Conservation (phyloP, 805 yeast species). For the Nakazawaea peltata region DNA sequence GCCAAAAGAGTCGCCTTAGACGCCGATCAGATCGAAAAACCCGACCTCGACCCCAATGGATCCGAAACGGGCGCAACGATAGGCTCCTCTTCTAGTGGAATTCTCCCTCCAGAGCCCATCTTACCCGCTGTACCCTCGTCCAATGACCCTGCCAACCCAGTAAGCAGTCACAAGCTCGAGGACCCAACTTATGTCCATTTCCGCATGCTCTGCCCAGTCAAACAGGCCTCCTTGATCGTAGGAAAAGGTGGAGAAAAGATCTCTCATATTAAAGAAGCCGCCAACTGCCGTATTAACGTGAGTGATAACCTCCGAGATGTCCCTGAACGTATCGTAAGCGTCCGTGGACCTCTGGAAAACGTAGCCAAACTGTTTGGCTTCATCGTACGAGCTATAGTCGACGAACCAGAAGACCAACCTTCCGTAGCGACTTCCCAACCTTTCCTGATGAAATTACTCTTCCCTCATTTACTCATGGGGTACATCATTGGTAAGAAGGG, state of each 20-base stretch:
- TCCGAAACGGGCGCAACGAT: constrained; percentile 34
- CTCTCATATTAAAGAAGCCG: constrained; percentile 50
- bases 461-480: constrained; percentile 78
- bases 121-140: no score
- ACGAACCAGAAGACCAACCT: constrained; percentile 58
- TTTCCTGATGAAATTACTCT: constrained; percentile 49
- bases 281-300: constrained; percentile 60
- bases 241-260: constrained; percentile 79
- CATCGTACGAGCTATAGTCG: constrained; percentile 55
- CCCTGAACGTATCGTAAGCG: constrained; percentile 67
- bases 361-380: constrained; percentile 80
- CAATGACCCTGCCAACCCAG: constrained; percentile 19
- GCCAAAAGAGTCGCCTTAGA: constrained; percentile 67
- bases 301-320: constrained; percentile 66
- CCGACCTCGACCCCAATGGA: constrained; percentile 32
- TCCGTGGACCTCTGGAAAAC: constrained; percentile 66
- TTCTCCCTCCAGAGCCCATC: no score
- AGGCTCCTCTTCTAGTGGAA: no score
- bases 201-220: constrained; percentile 68
- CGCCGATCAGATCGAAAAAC: constrained; percentile 41
- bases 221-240: constrained; percentile 67
- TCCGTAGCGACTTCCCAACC: constrained; percentile 47
- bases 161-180: constrained; percentile 32
- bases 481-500: constrained; percentile 76
- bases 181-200: constrained; percentile 60